Evolutionary conservation across 345 rosid genomes (phyloP), one percentile per base, ranked within the genome.

Genomic region (Salix purpurea): DNA sequence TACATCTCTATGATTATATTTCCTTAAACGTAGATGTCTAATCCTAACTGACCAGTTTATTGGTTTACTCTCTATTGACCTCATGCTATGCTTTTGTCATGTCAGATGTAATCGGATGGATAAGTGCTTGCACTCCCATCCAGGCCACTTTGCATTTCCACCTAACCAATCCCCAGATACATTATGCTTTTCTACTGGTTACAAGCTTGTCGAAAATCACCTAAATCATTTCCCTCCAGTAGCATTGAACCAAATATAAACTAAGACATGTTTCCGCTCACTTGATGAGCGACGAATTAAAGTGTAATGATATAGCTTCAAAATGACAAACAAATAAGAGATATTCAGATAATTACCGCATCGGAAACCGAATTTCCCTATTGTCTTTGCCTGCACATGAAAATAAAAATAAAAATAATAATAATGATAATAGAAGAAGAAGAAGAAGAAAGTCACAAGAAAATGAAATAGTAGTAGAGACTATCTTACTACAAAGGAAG

Each of bases 401-500:
- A 75, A 75, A 42, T 24, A 54, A 75, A 30, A 68, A 16, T 9
- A 18, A 52, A 30, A 30, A 30, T 30, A 30, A 34, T 34, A 5
- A 34, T 34, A 1, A 34, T 34, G 37, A 34, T 34, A 5, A 34
- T 34, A 34, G 44, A 76, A 9, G 0, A 28, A 23, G 56, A 6
- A 5, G 16, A 6, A 1, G 16, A n/a, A 42, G 19, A 48, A 10
- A 56, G 19, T 34, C 6, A 34, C 37, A 34, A 0, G 0, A 34
- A 62, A 48, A 60, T 21, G 32, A 14, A 71, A 36, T 10, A 7
- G 12, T 1, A 73, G 58, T 13, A 72, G 69, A 9, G 50, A 70
- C 52, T 69, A 40, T 75, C 75, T 32, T 87, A 92, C 98, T 90
- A 94, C 93, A 84, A 74, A 88, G n/a, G 88, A 85, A 81, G 92